phyloP scores from a whole-genome alignment of 2,329 filamentous ascomycete species.

The Bipolaris victoriae region DNA sequence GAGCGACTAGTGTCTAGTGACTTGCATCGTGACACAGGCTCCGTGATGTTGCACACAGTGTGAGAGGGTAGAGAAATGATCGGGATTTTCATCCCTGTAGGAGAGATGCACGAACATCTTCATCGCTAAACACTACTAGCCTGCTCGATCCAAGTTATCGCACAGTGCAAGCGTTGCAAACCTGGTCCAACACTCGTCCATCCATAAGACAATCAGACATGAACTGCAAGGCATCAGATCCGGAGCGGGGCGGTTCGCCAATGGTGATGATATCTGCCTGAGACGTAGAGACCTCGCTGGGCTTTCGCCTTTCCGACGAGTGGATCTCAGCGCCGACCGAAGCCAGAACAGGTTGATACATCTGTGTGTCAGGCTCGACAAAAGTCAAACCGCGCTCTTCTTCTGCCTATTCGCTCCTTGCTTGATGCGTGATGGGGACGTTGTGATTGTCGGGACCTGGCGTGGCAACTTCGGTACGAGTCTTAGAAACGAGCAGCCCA shows the following conservation, averaged over 20 bases:
- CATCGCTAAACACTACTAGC: slow-evolving; percentile 29
- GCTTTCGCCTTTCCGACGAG: slow-evolving; percentile 64
- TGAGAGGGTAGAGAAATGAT: slow-evolving; percentile 54
- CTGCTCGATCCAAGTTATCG: slow-evolving; percentile 16
- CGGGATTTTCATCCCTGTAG: slow-evolving; percentile 46
- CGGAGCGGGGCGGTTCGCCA: slow-evolving; percentile 50
- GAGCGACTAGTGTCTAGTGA: slow-evolving; percentile 56
- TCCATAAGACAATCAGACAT: slow-evolving; percentile 11
- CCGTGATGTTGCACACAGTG: slow-evolving; percentile 46
- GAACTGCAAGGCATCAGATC: slow-evolving; percentile 33
- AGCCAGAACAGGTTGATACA: slow-evolving; percentile 38
- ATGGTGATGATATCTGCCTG: slow-evolving; percentile 34
- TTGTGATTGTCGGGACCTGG: slow-evolving; percentile 41
- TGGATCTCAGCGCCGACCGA: slow-evolving; percentile 51
- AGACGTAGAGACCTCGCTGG: slow-evolving; percentile 61
- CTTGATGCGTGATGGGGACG: slow-evolving; percentile 38
- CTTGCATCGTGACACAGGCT: slow-evolving; percentile 58
- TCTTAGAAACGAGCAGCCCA: slow-evolving; percentile 14
- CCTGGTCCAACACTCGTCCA: slow-evolving; percentile 34
- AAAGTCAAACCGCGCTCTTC: slow-evolving; percentile 49
- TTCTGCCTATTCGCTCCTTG: slow-evolving; percentile 32
- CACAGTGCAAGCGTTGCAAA: slow-evolving; percentile 33
- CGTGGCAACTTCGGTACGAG: slow-evolving; percentile 42
- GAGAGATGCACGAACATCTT: slow-evolving; percentile 60
- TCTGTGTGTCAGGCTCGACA: slow-evolving; percentile 55